These are phyloP conservation scores for Abortiporus biennis DNA, from an alignment of 1,284 basidiomycete species.

Conservation along the genomic window DNA sequence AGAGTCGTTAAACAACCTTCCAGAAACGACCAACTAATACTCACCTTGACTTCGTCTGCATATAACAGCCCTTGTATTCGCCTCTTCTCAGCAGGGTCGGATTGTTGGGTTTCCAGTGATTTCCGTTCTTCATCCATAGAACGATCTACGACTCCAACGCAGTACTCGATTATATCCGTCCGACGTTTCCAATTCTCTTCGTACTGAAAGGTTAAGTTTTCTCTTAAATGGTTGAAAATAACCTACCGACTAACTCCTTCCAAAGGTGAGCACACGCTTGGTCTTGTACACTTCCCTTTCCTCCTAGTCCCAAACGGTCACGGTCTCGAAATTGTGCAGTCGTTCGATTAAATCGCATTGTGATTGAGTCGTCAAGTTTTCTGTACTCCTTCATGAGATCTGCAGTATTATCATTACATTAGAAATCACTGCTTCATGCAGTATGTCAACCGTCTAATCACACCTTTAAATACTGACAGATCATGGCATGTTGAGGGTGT, in stretches of 20 bases:
- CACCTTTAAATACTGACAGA: conserved; percentile 81
- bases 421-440: not conserved
- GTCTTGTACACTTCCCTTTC: conserved; percentile 50
- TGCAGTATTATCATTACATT: conserved; percentile 27
- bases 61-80: conserved; percentile 52
- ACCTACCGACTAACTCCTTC: conserved; percentile 77
- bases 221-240: conserved; percentile 5
- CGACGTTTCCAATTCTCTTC: conserved; percentile 81
- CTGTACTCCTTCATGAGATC: conserved; percentile 85
- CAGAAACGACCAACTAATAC: conserved; percentile 17
- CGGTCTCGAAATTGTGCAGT: conserved; percentile 75
- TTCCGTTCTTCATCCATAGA: conserved; percentile 56
- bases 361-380: conserved; percentile 78
- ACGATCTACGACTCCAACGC: conserved; percentile 64
- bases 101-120: conserved; percentile 34
- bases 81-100: conserved; percentile 40
- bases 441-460: conserved; percentile 6
- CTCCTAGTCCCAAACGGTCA: conserved; percentile 39
- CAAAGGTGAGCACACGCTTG: conserved; percentile 78
- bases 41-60: conserved; percentile 72
- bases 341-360: conserved; percentile 80
- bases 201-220: conserved; percentile 1
- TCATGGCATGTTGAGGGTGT: conserved; percentile 72
- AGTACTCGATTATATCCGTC: conserved; percentile 75
- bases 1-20: not conserved